These are phyloP conservation scores for Lippia alba DNA, from an alignment of 305 asterid genomes.

Conservation along the genomic window DNA sequence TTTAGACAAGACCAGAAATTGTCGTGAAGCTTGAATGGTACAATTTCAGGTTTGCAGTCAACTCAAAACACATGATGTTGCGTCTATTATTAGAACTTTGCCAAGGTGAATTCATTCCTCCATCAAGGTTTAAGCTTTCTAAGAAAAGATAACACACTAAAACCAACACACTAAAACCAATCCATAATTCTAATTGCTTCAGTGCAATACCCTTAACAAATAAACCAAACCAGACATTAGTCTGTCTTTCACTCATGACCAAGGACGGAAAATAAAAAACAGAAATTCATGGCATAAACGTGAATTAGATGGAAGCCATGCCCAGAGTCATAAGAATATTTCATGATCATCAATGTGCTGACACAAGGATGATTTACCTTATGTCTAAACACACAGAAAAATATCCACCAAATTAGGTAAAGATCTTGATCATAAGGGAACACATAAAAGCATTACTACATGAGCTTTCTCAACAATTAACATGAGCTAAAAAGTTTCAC, in stretches of 20 bases:
- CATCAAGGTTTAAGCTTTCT: constrained; percentile 3
- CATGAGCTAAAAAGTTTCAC: constrained; percentile 44
- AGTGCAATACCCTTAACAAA: not conserved
- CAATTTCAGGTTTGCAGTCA: constrained; percentile 7
- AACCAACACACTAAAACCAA: not conserved
- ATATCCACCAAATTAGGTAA: not conserved
- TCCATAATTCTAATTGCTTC: not conserved
- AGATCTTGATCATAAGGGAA: constrained; percentile 4
- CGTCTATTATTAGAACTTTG: no score
- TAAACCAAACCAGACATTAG: not conserved
- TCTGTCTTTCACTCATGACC: not conserved
- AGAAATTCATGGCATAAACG: not conserved
- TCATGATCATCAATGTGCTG: not conserved
- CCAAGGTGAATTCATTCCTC: not conserved
- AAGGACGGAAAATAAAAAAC: not conserved
- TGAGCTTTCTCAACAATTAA: not conserved
- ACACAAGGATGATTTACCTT: not conserved
- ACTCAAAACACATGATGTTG: not conserved
- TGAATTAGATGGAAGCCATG: not conserved
- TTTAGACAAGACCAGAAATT: not conserved
- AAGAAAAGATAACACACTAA: not conserved
- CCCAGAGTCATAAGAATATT: not conserved
- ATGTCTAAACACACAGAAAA: not conserved
- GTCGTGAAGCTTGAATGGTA: not conserved
- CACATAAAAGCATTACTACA: not conserved